phyloP scores from a whole-genome alignment of 2,329 filamentous ascomycete species.

The Orbilia blumenaviensis region DNA sequence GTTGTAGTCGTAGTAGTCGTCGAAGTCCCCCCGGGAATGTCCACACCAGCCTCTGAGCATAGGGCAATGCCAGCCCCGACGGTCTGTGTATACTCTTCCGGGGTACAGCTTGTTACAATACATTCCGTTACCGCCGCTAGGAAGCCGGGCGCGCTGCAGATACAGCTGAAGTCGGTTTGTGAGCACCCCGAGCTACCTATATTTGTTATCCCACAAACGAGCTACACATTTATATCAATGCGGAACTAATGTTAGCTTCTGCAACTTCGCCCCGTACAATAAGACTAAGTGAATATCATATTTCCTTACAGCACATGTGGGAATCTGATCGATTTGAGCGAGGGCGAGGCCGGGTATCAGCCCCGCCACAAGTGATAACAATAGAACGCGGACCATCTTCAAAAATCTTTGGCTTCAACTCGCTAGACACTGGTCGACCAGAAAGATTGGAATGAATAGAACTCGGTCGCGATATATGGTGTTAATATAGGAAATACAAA shows the following conservation, averaged over 20 bases:
- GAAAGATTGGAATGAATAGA: too few relatives aligned
- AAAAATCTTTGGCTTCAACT: too few relatives aligned
- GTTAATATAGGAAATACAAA: too few relatives aligned
- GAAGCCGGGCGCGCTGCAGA: slow-evolving; percentile 4
- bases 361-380: neutral
- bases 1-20: slow-evolving; percentile 11
- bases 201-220: neutral
- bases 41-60: slow-evolving; percentile 8
- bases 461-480: too few relatives aligned
- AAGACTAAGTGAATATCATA: neutral
- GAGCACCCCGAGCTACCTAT: slow-evolving; percentile 10
- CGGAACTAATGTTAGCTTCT: neutral
- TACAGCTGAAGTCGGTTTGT: neutral
- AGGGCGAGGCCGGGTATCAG: slow-evolving; percentile 5
- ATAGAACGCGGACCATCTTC: neutral
- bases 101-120: neutral
- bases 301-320: slow-evolving; percentile 27
- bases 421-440: neutral
- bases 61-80: neutral
- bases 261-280: neutral
- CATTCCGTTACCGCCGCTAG: neutral
- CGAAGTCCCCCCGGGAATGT: neutral
- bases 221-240: neutral
- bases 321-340: neutral
- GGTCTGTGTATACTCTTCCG: slow-evolving; percentile 1